Conservation (phyloP, 148 eudicot genomes). For the Amaranthus hypochondriacus region DNA sequence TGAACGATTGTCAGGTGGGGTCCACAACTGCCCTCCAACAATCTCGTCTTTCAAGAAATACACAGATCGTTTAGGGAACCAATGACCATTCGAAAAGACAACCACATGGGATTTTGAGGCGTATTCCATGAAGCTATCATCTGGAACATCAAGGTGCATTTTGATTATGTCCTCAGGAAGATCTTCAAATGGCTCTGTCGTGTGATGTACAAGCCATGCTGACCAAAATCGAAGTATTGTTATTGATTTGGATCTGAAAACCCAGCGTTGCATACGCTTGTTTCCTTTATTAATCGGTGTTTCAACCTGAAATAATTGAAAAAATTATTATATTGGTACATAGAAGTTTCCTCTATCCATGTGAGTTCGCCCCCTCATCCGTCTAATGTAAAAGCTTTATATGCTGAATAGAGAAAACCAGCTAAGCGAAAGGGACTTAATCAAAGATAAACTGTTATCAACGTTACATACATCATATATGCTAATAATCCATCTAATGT, state of each 20-base stretch:
- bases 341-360: too few relatives aligned
- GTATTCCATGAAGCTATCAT: constrained; percentile 56
- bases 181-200: constrained; percentile 48
- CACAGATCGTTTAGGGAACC: constrained; percentile 79
- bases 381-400: too few relatives aligned
- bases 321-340: too few relatives aligned
- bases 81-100: constrained; percentile 81
- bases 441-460: too few relatives aligned
- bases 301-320: constrained; percentile 43
- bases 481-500: too few relatives aligned
- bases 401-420: too few relatives aligned
- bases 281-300: constrained; percentile 70
- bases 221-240: constrained; percentile 85
- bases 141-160: constrained; percentile 78
- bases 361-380: too few relatives aligned
- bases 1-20: constrained; percentile 40
- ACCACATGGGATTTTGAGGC: constrained; percentile 52
- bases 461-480: too few relatives aligned
- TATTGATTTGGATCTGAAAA: constrained; percentile 67
- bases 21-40: constrained; percentile 80
- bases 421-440: too few relatives aligned
- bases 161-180: constrained; percentile 55
- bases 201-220: constrained; percentile 76
- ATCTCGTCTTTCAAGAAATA: constrained; percentile 64
- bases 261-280: constrained; percentile 74